Conservation (phyloP, 2,329 filamentous ascomycete species). For the Trichoderma sp. region DNA sequence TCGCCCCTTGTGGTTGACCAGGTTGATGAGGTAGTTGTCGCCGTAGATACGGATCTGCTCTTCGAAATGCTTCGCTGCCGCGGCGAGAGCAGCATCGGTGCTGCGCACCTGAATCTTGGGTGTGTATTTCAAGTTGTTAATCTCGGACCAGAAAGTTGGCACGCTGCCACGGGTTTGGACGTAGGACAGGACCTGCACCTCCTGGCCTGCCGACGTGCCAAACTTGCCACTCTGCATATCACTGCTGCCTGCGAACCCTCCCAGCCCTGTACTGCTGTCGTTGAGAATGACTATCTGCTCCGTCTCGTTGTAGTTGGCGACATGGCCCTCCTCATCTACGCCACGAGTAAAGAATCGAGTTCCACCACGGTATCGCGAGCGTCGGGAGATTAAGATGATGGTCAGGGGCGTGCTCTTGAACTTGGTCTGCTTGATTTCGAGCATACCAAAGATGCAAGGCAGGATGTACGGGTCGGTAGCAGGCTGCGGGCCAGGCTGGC, state of each 20-base stretch:
- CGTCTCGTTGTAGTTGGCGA: conserved; percentile 99
- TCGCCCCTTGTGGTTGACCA: conserved; percentile 94
- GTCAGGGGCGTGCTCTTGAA: conserved; percentile 85
- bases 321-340: conserved; percentile 88
- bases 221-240: conserved; percentile 75
- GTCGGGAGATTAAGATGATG: conserved; percentile 82
- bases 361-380: conserved; percentile 84
- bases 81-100: conserved; percentile 75
- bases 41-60: conserved; percentile 94
- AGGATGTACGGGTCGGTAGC: conserved; percentile 89
- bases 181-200: conserved; percentile 89
- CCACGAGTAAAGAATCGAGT: conserved; percentile 95
- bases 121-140: conserved; percentile 90
- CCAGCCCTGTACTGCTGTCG: conserved; percentile 71
- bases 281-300: conserved; percentile 92
- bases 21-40: conserved; percentile 94
- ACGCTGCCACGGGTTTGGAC: conserved; percentile 97
- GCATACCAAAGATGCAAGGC: conserved; percentile 93
- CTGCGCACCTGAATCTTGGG: conserved; percentile 87
- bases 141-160: conserved; percentile 92
- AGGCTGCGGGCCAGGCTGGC: conserved; percentile 69
- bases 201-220: conserved; percentile 61
- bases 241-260: conserved; percentile 76
- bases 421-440: conserved; percentile 83
- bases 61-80: conserved; percentile 83